Conservation (phyloP, 163 green algal species). For the Picocystis sp. region DNA sequence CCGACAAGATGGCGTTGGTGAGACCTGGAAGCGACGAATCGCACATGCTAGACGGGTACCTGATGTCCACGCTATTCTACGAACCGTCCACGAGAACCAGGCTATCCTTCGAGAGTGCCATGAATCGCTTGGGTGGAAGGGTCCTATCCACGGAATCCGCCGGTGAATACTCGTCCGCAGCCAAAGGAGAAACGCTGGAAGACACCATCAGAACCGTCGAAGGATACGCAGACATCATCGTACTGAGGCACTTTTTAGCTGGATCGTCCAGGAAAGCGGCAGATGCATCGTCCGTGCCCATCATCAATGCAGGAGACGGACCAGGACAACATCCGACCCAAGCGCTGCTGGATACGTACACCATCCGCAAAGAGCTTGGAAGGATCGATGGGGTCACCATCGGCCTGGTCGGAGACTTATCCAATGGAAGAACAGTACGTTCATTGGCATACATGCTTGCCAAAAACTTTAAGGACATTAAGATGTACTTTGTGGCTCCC, state of each 20-base stretch:
- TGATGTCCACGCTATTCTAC: conserved; percentile 99
- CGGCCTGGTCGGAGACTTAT: conserved; percentile 83
- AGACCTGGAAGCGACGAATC: conserved; percentile 29
- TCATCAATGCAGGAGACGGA: conserved; percentile 97
- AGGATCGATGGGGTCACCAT: conserved; percentile 70
- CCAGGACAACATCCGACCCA: conserved; percentile 95
- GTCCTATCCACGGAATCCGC: conserved; percentile 93
- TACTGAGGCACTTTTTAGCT: conserved; percentile 82
- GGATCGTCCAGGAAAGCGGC: conserved; percentile 61
- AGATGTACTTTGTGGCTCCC: conserved; percentile 90
- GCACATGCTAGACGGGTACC: conserved; percentile 59
- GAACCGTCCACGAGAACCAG: conserved; percentile 95
- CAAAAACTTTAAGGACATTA: conserved; percentile 29
- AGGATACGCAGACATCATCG: conserved; percentile 85
- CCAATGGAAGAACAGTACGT: conserved; percentile 80
- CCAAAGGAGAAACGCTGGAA: conserved; percentile 46
- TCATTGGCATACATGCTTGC: conserved; percentile 45
- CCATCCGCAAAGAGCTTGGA: conserved; percentile 85
- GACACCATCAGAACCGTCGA: conserved; percentile 97
- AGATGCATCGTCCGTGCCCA: conserved; percentile 53
- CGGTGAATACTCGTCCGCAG: conserved; percentile 87
- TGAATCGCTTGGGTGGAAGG: conserved; percentile 75
- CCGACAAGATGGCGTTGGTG: conserved; percentile 69
- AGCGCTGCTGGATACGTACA: conserved; percentile 95
- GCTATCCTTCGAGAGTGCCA: conserved; percentile 92